A percentile compares a stretch with the other conserved stretches of the same genome.
These are phyloP conservation scores for Ustilago trichophora DNA, from an alignment of 1,284 basidiomycete genomes.

Conservation along the genomic window DNA sequence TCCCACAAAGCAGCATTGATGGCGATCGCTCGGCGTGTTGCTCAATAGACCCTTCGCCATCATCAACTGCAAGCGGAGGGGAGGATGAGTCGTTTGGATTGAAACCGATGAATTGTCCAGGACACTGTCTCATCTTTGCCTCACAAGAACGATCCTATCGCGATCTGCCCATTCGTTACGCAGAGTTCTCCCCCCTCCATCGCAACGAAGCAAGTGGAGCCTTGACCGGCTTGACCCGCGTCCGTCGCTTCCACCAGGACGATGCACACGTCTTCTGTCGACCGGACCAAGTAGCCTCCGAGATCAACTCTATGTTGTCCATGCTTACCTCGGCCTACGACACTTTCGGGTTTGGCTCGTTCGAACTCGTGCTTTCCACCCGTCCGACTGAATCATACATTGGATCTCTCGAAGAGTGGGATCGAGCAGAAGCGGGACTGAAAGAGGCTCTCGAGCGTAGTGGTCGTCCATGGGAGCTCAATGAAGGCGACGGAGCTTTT, in stretches of 20 bases:
- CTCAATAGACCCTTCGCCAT: constrained; percentile 13
- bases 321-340: constrained; percentile 63
- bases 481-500: constrained; percentile 64
- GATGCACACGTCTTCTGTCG: constrained; percentile 65
- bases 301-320: constrained; percentile 61
- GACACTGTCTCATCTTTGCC: constrained; percentile 61
- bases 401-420: constrained; percentile 56
- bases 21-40: constrained; percentile 25
- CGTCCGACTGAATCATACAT: constrained; percentile 53
- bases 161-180: constrained; percentile 60
- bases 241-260: constrained; percentile 63
- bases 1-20: constrained; percentile 2
- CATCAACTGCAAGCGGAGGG: background rate
- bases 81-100: constrained; percentile 53
- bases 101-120: constrained; percentile 66
- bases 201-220: constrained; percentile 62
- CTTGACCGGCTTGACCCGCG: constrained; percentile 59
- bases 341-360: constrained; percentile 59
- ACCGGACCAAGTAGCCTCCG: constrained; percentile 50
- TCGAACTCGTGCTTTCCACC: constrained; percentile 64
- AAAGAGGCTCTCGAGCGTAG: constrained; percentile 49
- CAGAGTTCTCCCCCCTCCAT: constrained; percentile 63
- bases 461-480: constrained; percentile 52
- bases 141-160: constrained; percentile 57
- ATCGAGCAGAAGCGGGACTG: constrained; percentile 54